Evolutionary conservation across 768 basidiomycete genomes (phyloP).

Genomic region (Clathrus columnatus): DNA sequence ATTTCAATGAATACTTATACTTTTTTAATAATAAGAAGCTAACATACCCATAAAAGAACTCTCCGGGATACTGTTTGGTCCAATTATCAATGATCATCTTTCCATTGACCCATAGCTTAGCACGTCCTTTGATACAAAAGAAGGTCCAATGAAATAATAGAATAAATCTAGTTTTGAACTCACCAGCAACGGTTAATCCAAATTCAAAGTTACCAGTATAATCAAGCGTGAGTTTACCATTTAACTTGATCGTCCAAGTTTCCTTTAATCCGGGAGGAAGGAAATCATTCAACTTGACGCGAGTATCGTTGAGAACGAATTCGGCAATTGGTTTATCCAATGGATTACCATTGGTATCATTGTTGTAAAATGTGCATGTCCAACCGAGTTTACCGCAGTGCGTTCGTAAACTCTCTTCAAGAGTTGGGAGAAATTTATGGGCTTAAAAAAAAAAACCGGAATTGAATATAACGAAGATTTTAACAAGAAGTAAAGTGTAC

Average conservation of each 20-base stretch:
- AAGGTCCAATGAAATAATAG: background rate
- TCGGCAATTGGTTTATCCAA: slow-evolving; percentile 33
- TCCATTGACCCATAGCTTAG: slow-evolving; percentile 50
- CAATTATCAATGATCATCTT: slow-evolving; percentile 26
- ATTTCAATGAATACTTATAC: background rate
- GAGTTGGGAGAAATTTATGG: slow-evolving; percentile 59
- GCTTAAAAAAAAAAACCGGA: slow-evolving; percentile 26
- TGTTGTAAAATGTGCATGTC: slow-evolving; percentile 54
- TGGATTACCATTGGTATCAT: slow-evolving; percentile 40
- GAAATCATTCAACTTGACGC: slow-evolving; percentile 61
- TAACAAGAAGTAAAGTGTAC: slow-evolving; percentile 18
- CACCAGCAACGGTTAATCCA: slow-evolving; percentile 21
- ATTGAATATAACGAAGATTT: background rate
- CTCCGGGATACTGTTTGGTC: slow-evolving; percentile 38
- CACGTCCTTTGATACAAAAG: slow-evolving; percentile 30
- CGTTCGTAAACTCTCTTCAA: slow-evolving; percentile 51
- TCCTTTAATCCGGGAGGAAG: slow-evolving; percentile 41
- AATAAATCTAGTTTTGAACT: background rate
- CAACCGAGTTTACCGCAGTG: slow-evolving; percentile 48
- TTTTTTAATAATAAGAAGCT: background rate
- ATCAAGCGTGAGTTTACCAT: slow-evolving; percentile 39
- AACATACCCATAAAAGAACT: slow-evolving; percentile 56
- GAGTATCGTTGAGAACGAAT: slow-evolving; percentile 47
- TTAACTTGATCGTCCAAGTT: slow-evolving; percentile 50
- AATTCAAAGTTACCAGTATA: slow-evolving; percentile 26